These are phyloP conservation scores for Cenococcum geophilum DNA, from an alignment of 495 filamentous ascomycete species.

Conservation along the genomic window DNA sequence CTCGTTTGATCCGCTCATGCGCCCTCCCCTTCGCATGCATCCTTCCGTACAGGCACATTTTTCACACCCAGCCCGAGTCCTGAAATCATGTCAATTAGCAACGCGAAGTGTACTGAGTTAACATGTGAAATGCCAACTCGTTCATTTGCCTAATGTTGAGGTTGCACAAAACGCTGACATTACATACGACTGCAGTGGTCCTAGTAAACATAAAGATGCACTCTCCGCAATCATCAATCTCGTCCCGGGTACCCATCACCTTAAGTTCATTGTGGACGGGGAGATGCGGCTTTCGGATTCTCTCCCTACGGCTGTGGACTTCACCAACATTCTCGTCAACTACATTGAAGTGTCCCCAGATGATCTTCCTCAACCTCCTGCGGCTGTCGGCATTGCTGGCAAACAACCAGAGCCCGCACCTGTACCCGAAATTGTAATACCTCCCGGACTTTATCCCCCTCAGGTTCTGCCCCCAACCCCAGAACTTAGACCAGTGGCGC, in stretches of 20 bases:
- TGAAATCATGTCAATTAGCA: conserved; percentile 10
- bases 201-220: conserved; percentile 49
- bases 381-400: conserved; percentile 21
- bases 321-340: conserved; percentile 93
- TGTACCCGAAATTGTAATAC: conserved; percentile 30
- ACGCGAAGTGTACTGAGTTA: background rate
- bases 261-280: conserved; percentile 92
- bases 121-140: background rate
- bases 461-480: conserved; percentile 26
- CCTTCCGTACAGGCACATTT: conserved; percentile 8
- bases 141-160: conserved; percentile 21
- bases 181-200: conserved; percentile 28
- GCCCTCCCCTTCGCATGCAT: conserved; percentile 2
- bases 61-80: background rate
- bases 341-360: conserved; percentile 90
- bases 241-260: conserved; percentile 87
- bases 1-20: background rate
- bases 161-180: conserved; percentile 30
- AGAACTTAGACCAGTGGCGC: conserved; percentile 16
- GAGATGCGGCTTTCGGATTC: conserved; percentile 82
- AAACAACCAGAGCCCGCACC: conserved; percentile 34
- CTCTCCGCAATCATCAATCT: conserved; percentile 73
- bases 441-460: conserved; percentile 31
- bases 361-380: conserved; percentile 47
- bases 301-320: conserved; percentile 91